These are phyloP conservation scores for Cladosporium austrohemisphaericum DNA, from an alignment of 2,329 filamentous ascomycete species.

Conservation along the genomic window DNA sequence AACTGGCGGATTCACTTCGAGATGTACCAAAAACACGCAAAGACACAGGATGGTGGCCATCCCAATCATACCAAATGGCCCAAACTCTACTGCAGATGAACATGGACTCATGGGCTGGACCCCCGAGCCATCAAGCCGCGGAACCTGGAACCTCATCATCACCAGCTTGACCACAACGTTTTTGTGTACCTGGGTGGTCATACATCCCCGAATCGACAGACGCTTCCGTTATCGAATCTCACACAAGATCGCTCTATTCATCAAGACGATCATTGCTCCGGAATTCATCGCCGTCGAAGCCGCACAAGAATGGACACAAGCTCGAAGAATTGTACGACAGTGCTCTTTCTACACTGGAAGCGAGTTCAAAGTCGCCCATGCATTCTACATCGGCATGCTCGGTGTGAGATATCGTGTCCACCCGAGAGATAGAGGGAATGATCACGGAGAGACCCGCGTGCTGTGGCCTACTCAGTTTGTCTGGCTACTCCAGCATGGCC, in stretches of 20 bases:
- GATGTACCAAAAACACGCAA: neutral
- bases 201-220: constrained; percentile 36
- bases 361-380: constrained; percentile 29
- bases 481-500: constrained; percentile 30
- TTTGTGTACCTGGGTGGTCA: constrained; percentile 36
- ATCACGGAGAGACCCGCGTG: constrained; percentile 18
- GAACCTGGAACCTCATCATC: constrained; percentile 32
- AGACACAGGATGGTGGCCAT: no score
- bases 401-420: constrained; percentile 31
- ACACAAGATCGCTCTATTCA: constrained; percentile 31
- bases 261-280: constrained; percentile 34
- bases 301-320: constrained; percentile 36
- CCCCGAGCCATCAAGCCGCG: constrained; percentile 30
- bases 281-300: constrained; percentile 36
- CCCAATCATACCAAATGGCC: neutral
- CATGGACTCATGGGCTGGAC: constrained; percentile 30
- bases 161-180: constrained; percentile 34
- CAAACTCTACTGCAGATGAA: neutral
- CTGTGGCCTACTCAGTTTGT: constrained; percentile 36
- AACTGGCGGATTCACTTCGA: no score
- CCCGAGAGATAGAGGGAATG: neutral
- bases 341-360: constrained; percentile 26
- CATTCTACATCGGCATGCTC: constrained; percentile 36
- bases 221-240: constrained; percentile 18
- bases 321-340: constrained; percentile 28